Percentiles rank a stretch among this genome's conserved stretches.
Evolutionary conservation across 345 rosid genomes (phyloP).

Genomic region (Lagerstroemia speciosa): DNA sequence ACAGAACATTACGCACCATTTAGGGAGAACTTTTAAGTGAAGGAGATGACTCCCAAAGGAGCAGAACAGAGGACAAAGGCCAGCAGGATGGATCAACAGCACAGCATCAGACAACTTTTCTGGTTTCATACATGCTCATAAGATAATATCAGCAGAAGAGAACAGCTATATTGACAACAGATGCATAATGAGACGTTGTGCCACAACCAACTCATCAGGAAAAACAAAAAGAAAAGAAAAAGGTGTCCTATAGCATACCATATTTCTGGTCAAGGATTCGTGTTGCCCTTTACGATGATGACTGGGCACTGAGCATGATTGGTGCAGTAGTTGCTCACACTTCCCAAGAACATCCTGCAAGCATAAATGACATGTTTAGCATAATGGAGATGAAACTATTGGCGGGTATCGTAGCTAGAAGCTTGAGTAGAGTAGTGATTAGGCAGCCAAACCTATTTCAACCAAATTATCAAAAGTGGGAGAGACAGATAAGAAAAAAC

Average conservation of each 20-base stretch:
- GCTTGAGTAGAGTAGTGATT: background rate
- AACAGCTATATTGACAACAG: too few relatives aligned
- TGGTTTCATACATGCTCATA: background rate
- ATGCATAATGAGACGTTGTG: background rate
- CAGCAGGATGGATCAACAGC: background rate
- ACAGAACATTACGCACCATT: background rate
- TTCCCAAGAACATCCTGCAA: slow-evolving; percentile 87
- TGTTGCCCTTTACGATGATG: slow-evolving; percentile 53
- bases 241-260: background rate
- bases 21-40: background rate
- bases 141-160: background rate
- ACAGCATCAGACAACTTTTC: background rate
- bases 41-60: background rate
- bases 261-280: slow-evolving; percentile 22
- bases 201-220: background rate
- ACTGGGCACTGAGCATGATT: slow-evolving; percentile 78
- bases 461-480: too few relatives aligned
- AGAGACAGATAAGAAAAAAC: too few relatives aligned
- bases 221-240: background rate
- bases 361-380: slow-evolving; percentile 2
- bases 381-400: background rate
- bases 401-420: background rate
- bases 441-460: background rate
- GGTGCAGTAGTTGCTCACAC: slow-evolving; percentile 88
- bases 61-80: background rate